phyloP scores from a whole-genome alignment of 2,329 filamentous ascomycete genomes.

The Aspergillus ochraceus region DNA sequence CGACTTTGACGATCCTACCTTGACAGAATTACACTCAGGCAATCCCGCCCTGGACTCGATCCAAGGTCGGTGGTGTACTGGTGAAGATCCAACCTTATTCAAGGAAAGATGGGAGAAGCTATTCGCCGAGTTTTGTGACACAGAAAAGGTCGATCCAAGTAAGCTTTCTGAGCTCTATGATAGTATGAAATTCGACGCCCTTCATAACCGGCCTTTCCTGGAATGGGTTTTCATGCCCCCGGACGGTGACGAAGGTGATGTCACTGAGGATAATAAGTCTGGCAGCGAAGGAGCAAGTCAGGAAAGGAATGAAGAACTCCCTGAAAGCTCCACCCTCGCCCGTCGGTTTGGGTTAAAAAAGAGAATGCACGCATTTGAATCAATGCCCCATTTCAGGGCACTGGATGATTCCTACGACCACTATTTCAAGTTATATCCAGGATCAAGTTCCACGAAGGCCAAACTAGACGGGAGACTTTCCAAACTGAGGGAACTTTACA shows the following conservation, averaged over 20 bases:
- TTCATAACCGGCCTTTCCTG: slow-evolving; percentile 93
- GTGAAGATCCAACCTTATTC: slow-evolving; percentile 92
- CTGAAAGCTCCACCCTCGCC: slow-evolving; percentile 34
- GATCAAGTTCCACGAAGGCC: slow-evolving; percentile 69
- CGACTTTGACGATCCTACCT: slow-evolving; percentile 5
- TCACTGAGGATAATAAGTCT: slow-evolving; percentile 20
- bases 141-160: slow-evolving; percentile 96
- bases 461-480: slow-evolving; percentile 84
- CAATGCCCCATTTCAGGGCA: slow-evolving; percentile 44
- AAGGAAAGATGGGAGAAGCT: slow-evolving; percentile 98
- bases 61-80: slow-evolving; percentile 92
- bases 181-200: slow-evolving; percentile 98
- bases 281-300: slow-evolving; percentile 18
- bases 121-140: slow-evolving; percentile 93
- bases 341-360: slow-evolving; percentile 52
- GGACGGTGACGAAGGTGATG: slow-evolving; percentile 61
- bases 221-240: slow-evolving; percentile 97
- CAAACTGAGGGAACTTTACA: slow-evolving; percentile 89
- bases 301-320: slow-evolving; percentile 31
- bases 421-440: slow-evolving; percentile 89
- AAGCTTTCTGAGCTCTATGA: slow-evolving; percentile 99
- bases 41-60: slow-evolving; percentile 66
- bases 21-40: slow-evolving; percentile 23
- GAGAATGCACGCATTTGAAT: slow-evolving; percentile 49
- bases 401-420: slow-evolving; percentile 60